Evolutionary conservation across 2,329 filamentous ascomycete species (phyloP).

Genomic region (Trichoderma harzianum): DNA sequence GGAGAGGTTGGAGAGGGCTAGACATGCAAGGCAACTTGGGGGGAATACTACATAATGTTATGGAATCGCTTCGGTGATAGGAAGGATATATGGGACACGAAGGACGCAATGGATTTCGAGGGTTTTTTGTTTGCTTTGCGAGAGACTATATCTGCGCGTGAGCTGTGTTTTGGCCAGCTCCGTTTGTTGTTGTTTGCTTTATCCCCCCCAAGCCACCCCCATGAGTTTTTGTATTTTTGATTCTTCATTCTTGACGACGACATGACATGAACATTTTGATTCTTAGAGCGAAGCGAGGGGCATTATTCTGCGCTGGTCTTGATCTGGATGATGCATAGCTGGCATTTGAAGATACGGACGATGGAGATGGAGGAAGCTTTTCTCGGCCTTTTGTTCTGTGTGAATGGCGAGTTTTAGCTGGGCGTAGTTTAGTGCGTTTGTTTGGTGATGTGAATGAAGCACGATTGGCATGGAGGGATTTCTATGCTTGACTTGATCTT

Average conservation of each 20-base stretch:
- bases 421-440: neutral
- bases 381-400: neutral
- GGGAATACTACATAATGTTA: slow-evolving; percentile 10
- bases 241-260: slow-evolving; percentile 22
- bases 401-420: neutral
- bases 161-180: neutral
- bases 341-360: neutral
- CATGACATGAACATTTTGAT: slow-evolving; percentile 22
- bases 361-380: neutral
- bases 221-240: slow-evolving; percentile 10
- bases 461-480: neutral
- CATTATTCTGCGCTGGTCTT: slow-evolving; percentile 9
- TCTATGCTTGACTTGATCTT: neutral
- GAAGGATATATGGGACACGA: slow-evolving; percentile 12
- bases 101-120: slow-evolving; percentile 2
- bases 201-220: neutral
- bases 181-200: slow-evolving; percentile 12
- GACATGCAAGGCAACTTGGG: slow-evolving; percentile 10
- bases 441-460: neutral
- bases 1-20: neutral
- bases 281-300: slow-evolving; percentile 22
- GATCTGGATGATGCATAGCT: slow-evolving; percentile 4
- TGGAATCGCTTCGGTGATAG: slow-evolving; percentile 7
- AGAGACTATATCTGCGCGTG: slow-evolving; percentile 4
- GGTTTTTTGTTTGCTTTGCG: slow-evolving; percentile 1